These are phyloP conservation scores for Teunomyces gatunensis DNA, from an alignment of 805 yeast genomes.

Conservation along the genomic window DNA sequence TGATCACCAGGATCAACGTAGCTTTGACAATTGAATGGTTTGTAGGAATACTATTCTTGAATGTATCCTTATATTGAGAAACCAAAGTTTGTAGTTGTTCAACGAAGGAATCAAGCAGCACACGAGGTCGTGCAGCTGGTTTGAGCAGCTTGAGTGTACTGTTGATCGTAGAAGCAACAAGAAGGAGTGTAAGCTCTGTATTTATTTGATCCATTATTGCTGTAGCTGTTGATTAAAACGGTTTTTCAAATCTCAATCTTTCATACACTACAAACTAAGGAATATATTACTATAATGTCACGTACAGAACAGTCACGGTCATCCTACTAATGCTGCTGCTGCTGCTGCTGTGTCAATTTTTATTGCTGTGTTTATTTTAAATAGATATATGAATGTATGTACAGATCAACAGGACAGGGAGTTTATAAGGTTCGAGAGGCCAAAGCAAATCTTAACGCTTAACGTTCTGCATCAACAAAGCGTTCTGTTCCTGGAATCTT, in stretches of 20 bases:
- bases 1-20: constrained; percentile 9
- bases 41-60: constrained; percentile 1
- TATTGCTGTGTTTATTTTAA: not conserved
- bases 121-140: not conserved
- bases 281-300: not conserved
- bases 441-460: constrained; percentile 4
- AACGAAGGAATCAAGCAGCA: constrained; percentile 8
- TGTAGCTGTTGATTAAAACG: not conserved
- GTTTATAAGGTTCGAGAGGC: not conserved
- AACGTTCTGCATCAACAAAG: constrained; percentile 70
- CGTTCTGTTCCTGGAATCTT: constrained; percentile 98
- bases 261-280: not conserved
- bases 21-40: constrained; percentile 7
- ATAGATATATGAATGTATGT: not conserved
- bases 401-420: constrained; percentile 1
- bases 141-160: constrained; percentile 5
- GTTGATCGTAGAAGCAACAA: constrained; percentile 12
- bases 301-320: not conserved
- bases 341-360: not conserved
- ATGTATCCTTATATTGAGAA: constrained; percentile 4
- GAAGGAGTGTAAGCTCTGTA: constrained; percentile 9
- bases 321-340: too few species aligned
- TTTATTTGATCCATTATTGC: constrained; percentile 4
- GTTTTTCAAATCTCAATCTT: not conserved
- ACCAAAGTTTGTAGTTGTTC: constrained; percentile 6